Evolutionary conservation across 257 asterid genomes (phyloP).

Genomic region (Solanum neorickii): DNA sequence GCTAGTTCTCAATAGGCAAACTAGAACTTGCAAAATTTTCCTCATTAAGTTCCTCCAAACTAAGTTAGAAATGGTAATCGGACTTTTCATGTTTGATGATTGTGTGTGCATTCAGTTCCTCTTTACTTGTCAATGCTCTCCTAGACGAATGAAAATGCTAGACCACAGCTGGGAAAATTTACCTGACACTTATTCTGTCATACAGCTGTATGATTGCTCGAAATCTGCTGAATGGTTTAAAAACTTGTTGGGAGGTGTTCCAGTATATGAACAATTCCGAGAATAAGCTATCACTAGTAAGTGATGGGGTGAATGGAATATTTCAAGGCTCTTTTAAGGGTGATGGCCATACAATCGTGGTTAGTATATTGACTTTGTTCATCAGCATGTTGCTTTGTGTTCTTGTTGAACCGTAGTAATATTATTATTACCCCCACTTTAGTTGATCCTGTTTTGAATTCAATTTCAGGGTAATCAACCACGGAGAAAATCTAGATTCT

Average conservation of each 20-base stretch:
- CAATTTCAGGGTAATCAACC: constrained; percentile 60
- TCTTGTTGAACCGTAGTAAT: background rate
- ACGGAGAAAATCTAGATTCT: constrained; percentile 78
- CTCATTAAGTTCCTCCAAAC: background rate
- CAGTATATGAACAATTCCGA: constrained; percentile 63
- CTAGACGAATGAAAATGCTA: background rate
- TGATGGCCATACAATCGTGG: constrained; percentile 62
- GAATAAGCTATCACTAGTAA: constrained; percentile 33
- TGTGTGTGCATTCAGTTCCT: background rate
- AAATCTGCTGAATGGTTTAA: constrained; percentile 79
- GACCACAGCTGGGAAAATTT: background rate
- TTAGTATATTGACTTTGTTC: constrained; percentile 14
- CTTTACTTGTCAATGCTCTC: background rate
- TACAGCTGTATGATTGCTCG: constrained; percentile 95
- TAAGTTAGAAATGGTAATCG: background rate
- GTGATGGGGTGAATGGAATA: constrained; percentile 32
- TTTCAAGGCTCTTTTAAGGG: constrained; percentile 50
- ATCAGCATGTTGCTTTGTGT: background rate
- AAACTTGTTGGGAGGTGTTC: constrained; percentile 73
- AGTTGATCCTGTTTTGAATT: background rate
- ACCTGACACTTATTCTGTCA: constrained; percentile 12
- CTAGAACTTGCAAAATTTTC: background rate
- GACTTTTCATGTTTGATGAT: background rate
- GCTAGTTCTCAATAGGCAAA: background rate
- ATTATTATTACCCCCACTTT: background rate